Evolutionary conservation across 2,329 filamentous ascomycete species (phyloP), one percentile per base, ranked within the genome.

Genomic region (Calycina herbarum): DNA sequence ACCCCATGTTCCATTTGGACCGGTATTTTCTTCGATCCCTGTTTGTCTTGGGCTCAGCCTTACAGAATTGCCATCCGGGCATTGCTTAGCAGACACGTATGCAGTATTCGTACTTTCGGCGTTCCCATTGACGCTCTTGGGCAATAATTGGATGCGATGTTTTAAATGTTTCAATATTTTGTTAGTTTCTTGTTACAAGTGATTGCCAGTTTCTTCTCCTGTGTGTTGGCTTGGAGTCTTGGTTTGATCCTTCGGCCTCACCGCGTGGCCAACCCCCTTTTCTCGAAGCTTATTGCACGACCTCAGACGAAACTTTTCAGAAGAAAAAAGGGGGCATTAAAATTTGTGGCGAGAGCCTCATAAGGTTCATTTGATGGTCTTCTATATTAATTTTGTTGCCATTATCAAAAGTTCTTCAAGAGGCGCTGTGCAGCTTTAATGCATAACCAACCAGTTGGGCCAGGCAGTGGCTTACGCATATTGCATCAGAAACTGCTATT

Each of bases 181-280:
- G 45, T 51, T 51, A 27, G 24, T 57, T 29, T 57, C 54, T 33
- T 57, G 27, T 57, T 33, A n/a, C 54, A 57, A 57, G 27, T 33
- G 11, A 17, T 29, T 31, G 27, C 31, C 24, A 17, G n/a, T 51
- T 48, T 51, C 10, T 40, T 40, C 13, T 15, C 11, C 38, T 15
- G 38, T 24, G 45, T 51, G 45, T 24, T 51, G 10, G n/a, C n/a
- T 3, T 20, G 8, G n/a, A 24, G 17, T 31, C 54, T 57, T 57
- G 54, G 54, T 57, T 57, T 57, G 54, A 57, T 57, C 54, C 54
- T 57, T 57, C 27, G 17, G 31, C 54, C 27, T 33, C 54, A 29
- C 20, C 24, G 15, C 24, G 54, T 29, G 24, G 54, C 15, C 54
- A 11, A 57, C 24, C 3, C 6, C 15, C 54, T 57, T 51, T 11